phyloP scores from a whole-genome alignment of 1,139 yeast genomes.

The Debaryomycetaceae sp. region DNA sequence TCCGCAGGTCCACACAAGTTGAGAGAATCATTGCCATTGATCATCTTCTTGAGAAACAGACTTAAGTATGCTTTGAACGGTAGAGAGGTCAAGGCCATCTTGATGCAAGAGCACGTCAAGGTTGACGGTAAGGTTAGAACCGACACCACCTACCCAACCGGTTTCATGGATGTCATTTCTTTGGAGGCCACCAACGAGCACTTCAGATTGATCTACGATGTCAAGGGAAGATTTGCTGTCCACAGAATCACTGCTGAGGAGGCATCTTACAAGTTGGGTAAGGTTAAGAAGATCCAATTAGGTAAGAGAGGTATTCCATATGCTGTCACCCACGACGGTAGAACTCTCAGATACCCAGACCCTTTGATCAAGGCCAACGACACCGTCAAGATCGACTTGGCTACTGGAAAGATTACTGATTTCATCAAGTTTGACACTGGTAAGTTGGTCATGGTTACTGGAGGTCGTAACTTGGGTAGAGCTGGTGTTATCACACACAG shows the following conservation, averaged over 20 bases:
- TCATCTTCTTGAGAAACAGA: constrained; percentile 98
- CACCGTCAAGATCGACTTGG: constrained; percentile 94
- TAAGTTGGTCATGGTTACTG: constrained; percentile 94
- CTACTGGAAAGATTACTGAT: constrained; percentile 90
- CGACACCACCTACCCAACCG: constrained; percentile 97
- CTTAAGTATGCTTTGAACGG: constrained; percentile 99
- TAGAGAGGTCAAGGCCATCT: constrained; percentile 98
- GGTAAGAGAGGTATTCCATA: constrained; percentile 98
- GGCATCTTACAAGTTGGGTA: constrained; percentile 96
- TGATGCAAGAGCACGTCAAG: constrained; percentile 98
- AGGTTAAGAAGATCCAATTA: constrained; percentile 95
- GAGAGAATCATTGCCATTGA: constrained; percentile 97
- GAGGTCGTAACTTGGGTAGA: constrained; percentile 99
- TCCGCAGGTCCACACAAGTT: constrained; percentile 99
- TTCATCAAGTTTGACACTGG: constrained; percentile 95
- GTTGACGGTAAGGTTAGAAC: constrained; percentile 99
- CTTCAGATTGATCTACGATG: constrained; percentile 97
- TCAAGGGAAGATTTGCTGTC: constrained; percentile 98
- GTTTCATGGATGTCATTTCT: constrained; percentile 97
- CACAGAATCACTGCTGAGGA: constrained; percentile 99
- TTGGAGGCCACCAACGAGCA: constrained; percentile 98
- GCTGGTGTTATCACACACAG: constrained; percentile 97
- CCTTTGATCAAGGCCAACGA: constrained; percentile 95
- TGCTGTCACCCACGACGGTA: constrained; percentile 98
- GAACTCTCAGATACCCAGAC: constrained; percentile 99